Evolutionary conservation across 2,329 filamentous ascomycete species (phyloP).

Genomic region (Xylaria sp.): DNA sequence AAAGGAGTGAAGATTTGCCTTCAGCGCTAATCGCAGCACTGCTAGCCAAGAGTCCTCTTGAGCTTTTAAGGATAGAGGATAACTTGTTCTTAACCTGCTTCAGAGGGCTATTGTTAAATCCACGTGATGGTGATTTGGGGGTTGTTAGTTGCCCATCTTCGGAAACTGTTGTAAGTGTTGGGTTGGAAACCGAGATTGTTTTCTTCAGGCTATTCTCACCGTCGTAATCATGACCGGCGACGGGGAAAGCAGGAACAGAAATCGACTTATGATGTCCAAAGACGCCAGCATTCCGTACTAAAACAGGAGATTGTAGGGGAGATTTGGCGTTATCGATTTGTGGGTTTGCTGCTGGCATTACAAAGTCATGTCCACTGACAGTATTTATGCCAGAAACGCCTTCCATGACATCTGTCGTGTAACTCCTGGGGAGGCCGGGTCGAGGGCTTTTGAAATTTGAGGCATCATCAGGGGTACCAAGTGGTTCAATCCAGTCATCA

Average conservation of each 20-base stretch:
- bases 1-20: conserved; percentile 66
- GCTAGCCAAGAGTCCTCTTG: conserved; percentile 85
- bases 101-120: conserved; percentile 77
- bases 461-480: conserved; percentile 52
- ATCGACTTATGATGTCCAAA: conserved; percentile 69
- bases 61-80: conserved; percentile 88
- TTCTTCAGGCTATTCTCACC: conserved; percentile 63
- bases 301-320: conserved; percentile 49
- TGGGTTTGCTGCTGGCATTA: conserved; percentile 55
- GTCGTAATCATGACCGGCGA: conserved; percentile 40
- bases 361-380: conserved; percentile 60
- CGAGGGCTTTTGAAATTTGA: conserved; percentile 56
- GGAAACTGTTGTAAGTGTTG: conserved; percentile 60
- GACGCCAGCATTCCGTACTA: conserved; percentile 48
- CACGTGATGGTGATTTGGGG: conserved; percentile 66
- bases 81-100: conserved; percentile 94
- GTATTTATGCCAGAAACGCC: conserved; percentile 61
- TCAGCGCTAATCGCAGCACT: conserved; percentile 73
- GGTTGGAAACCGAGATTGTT: conserved; percentile 68
- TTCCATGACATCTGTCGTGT: conserved; percentile 71
- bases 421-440: conserved; percentile 67
- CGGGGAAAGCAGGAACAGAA: conserved; percentile 67
- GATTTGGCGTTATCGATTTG: conserved; percentile 49
- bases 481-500: conserved; percentile 72
- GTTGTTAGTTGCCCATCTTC: conserved; percentile 58